Base-by-base conservation (phyloP, 2,329 filamentous ascomycete species). In the Seiridium cupressi region DNA sequence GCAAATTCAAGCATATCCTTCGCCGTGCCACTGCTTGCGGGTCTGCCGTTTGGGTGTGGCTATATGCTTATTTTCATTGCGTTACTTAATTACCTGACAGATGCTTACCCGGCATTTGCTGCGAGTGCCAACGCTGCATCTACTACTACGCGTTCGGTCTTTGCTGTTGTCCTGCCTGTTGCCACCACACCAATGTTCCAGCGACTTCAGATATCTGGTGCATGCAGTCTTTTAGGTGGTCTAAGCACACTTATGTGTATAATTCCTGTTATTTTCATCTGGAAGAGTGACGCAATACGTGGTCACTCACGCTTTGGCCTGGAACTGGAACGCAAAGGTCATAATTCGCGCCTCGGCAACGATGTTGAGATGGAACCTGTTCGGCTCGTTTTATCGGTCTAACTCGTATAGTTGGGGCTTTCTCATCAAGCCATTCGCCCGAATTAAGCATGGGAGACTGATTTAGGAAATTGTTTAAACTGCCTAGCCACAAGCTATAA, bases 71-170 rank as follows among this genome's bases (percentile, higher is more conserved):
- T 87, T 59, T 88, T 89, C 34, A 55, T 88, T 72, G 83, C 84
- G 0, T 76, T 88, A 34, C 73, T 89, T 26, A 88, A 88, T 64
- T 89, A 89, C 66, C 77, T 89, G 11, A 86, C 83, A 36, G 87
- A 89, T 65, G 86, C 87, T n/a, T 90, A 90, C 72, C 82, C 86
- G 64, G 81, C 86, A 48, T 89, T 84, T 66, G 84, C 86, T 0
- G 84, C 84, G 1, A 82, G 79, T 26, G 84, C 81, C 3, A 77
- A 84, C 58, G 82, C 83, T 0, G 81, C 82, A 0, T 75, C 81
- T 1, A 80, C 77, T 5, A 80, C 79, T 51, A 73, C 76, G 51
- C 76, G 84, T 3, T 82, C 78, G 31, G 66, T 84, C 3, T 73
- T 84, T 9, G 84, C 82, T 1, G 80, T 80, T 0, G 74, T 87